Evolutionary conservation across 2,329 filamentous ascomycete species (phyloP), one percentile per base, ranked within the genome.

Genomic region (Colletotrichum tropicale): DNA sequence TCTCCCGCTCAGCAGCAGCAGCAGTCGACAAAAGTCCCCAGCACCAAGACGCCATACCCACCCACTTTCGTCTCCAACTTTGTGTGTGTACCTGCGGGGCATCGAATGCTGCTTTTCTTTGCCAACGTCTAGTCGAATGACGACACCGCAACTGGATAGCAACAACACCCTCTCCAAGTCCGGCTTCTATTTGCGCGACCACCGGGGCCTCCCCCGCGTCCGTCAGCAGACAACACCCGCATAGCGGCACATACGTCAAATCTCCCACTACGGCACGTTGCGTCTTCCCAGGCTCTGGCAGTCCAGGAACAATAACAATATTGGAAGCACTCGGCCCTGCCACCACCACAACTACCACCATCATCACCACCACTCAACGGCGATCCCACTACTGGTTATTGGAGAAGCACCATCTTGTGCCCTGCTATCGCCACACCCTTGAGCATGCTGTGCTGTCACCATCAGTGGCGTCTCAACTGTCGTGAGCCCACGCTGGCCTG

Each of bases 1-100:
- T 75, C 55, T 72, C 48, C 73, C 62, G 73, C 62, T 75, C 43
- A 73, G 21, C 70, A 73, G 70, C 73, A 73, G 70, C 70, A 73
- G 70, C 43, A 21, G 43, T 70, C 32, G 26, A 58, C 70, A 65
- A 73, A 75, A 64, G 62, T 73, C 43, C 69, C 68, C 21, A 18
- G 26, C 24, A 13, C 28, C 32, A 24, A n/a, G 21, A 58, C 66
- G 16, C 13, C 32, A 21, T 43, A 36, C 62, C 21, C 8, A 28
- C 16, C 18, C 24, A n/a, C 32, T 34, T 15, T 10, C 26, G 15
- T 38, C 32, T 32, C 61, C 61, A 64, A 64, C n/a, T 64, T 48
- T n/a, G 38, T 12, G n/a, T 48, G 43, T 52, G 43, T 24, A 52
- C 43, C 43, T 64, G 34, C 34, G 34, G 61, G 18, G 30, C 30